Conservation (phyloP, 768 basidiomycete species). For the Daedaleopsis sinensis region DNA sequence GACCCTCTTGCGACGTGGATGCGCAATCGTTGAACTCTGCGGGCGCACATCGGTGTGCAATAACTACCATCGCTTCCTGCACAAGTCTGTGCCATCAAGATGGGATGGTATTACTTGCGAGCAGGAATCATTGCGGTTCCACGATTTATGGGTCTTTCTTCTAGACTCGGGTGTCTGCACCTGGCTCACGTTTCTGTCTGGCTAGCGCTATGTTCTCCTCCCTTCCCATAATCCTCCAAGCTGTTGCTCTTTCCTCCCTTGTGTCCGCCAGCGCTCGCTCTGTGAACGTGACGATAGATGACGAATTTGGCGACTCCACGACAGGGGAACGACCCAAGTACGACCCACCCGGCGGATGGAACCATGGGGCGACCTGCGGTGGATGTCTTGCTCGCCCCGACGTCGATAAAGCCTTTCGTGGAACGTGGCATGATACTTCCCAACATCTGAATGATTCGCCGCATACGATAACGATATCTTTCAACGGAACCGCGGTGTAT, state of each 20-base stretch:
- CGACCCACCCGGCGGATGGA: neutral
- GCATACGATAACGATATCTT: neutral
- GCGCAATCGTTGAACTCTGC: too few species aligned
- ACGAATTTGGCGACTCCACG: neutral
- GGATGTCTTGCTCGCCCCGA: neutral
- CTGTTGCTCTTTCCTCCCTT: neutral
- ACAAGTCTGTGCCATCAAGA: too few species aligned
- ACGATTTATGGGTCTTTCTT: neutral
- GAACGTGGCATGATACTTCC: slow-evolving; percentile 21
- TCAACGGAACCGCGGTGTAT: slow-evolving; percentile 16
- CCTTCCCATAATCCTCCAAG: neutral
- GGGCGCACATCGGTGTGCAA: too few species aligned
- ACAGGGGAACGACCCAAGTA: neutral
- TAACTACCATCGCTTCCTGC: too few species aligned
- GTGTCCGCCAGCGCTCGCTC: neutral
- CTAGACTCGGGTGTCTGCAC: neutral
- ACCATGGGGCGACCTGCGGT: neutral
- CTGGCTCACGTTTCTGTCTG: neutral
- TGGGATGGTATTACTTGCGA: too few species aligned
- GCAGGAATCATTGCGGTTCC: neutral
- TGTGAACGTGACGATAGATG: neutral
- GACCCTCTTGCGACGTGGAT: too few species aligned
- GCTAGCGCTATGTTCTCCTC: neutral
- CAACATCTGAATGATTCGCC: neutral
- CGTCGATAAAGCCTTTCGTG: neutral